phyloP scores from a whole-genome alignment of 192 early-diverging fungal genomes.

The Pilaira anomala region DNA sequence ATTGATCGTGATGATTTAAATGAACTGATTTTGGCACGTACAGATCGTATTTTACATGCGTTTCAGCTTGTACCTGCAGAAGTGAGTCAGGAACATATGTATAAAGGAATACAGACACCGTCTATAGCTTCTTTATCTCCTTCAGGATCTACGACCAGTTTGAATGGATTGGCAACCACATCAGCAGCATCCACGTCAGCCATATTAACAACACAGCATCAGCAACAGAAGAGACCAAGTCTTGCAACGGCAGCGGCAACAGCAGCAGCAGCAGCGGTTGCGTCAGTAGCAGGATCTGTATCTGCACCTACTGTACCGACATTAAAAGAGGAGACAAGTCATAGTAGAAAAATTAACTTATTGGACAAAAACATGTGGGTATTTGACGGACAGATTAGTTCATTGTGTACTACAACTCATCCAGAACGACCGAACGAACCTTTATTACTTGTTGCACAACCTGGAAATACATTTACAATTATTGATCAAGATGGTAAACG shows the following conservation, averaged over 20 bases:
- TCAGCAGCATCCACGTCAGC: neutral
- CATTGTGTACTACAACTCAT: constrained; percentile 42
- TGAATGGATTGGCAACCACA: neutral
- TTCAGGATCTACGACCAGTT: constrained; percentile 18
- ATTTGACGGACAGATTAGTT: constrained; percentile 54
- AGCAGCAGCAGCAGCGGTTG: constrained; percentile 1
- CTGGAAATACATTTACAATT: constrained; percentile 45
- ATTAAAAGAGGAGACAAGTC: neutral
- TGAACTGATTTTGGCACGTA: constrained; percentile 53
- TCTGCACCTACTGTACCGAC: neutral
- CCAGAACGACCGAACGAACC: constrained; percentile 37
- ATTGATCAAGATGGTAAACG: constrained; percentile 41
- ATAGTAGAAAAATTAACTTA: constrained; percentile 5
- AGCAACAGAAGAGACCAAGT: constrained; percentile 3
- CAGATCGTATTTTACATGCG: constrained; percentile 53
- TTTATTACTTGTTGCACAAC: constrained; percentile 53
- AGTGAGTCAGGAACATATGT: constrained; percentile 11
- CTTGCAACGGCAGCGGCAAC: neutral
- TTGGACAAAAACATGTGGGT: constrained; percentile 52
- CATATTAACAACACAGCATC: neutral
- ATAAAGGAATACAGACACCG: constrained; percentile 5
- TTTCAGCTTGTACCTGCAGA: constrained; percentile 37
- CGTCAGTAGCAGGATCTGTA: no score
- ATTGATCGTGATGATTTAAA: constrained; percentile 56
- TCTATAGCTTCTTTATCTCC: constrained; percentile 21